Conservation (phyloP, 106 monocot species). For the Vanilla planifolia region DNA sequence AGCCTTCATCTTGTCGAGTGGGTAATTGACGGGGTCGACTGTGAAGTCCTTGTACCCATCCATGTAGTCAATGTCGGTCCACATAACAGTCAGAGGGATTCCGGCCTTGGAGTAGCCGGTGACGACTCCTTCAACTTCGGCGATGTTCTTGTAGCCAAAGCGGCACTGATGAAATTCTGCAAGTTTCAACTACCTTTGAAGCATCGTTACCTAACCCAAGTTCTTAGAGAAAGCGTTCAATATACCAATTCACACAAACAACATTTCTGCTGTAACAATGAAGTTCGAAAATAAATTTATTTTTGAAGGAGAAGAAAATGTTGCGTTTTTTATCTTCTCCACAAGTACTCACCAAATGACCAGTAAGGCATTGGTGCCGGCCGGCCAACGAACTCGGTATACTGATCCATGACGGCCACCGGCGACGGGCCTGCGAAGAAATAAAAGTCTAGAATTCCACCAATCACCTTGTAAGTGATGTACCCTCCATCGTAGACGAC, state of each 20-base stretch:
- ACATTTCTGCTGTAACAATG: no score
- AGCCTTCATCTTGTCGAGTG: slow-evolving; percentile 30
- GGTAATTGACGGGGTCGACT: slow-evolving; percentile 60
- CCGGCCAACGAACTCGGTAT: slow-evolving; percentile 41
- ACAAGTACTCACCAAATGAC: slow-evolving; percentile 51
- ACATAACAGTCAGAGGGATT: slow-evolving; percentile 62
- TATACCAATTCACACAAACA: no score
- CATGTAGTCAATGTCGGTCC: slow-evolving; percentile 82
- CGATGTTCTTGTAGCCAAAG: slow-evolving; percentile 54
- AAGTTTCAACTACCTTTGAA: background rate
- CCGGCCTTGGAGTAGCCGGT: slow-evolving; percentile 36
- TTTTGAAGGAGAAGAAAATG: background rate
- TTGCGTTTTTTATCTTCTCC: background rate
- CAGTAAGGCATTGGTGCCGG: slow-evolving; percentile 52
- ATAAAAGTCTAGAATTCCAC: slow-evolving; percentile 42
- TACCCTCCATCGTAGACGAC: slow-evolving; percentile 19
- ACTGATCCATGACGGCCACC: slow-evolving; percentile 33
- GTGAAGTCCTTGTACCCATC: slow-evolving; percentile 74
- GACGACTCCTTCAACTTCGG: slow-evolving; percentile 47
- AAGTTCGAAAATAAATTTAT: no score
- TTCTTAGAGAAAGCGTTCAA: no score
- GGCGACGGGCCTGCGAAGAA: slow-evolving; percentile 43
- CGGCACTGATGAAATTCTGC: slow-evolving; percentile 65
- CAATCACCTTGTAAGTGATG: slow-evolving; percentile 48
- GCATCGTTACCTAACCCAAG: background rate